phyloP scores from a whole-genome alignment of 2,329 filamentous ascomycete species.

The Acephala macrosclerotiorum region DNA sequence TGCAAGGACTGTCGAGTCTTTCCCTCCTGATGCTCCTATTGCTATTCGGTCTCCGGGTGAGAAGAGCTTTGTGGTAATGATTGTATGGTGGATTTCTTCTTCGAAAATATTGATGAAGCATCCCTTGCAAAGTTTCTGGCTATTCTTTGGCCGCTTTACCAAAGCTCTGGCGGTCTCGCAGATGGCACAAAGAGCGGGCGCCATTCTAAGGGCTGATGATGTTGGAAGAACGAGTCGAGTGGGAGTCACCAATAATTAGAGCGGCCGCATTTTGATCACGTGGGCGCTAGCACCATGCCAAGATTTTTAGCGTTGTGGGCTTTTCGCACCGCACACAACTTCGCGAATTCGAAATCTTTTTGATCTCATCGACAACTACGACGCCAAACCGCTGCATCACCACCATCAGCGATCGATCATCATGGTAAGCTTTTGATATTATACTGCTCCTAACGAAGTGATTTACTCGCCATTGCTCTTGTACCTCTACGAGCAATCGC shows the following conservation, averaged over 20 bases:
- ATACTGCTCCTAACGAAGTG: slow-evolving; percentile 35
- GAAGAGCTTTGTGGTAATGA: slow-evolving; percentile 83
- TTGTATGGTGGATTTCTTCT: slow-evolving; percentile 92
- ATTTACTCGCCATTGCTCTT: slow-evolving; percentile 45
- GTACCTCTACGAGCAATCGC: slow-evolving; percentile 49
- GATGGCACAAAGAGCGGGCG: slow-evolving; percentile 76
- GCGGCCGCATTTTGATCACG: slow-evolving; percentile 14
- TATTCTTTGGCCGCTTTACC: slow-evolving; percentile 93
- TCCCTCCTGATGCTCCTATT: slow-evolving; percentile 95
- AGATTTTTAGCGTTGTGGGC: slow-evolving; percentile 19
- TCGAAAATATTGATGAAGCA: slow-evolving; percentile 93
- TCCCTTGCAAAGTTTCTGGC: slow-evolving; percentile 87
- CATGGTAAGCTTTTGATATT: slow-evolving; percentile 66
- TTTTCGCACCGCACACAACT: slow-evolving; percentile 15
- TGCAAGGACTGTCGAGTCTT: slow-evolving; percentile 95
- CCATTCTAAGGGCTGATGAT: slow-evolving; percentile 54
- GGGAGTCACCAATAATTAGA: slow-evolving; percentile 16
- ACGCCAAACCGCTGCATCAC: slow-evolving; percentile 25
- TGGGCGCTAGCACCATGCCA: slow-evolving; percentile 18
- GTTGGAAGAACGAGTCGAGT: background rate
- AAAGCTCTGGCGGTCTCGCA: slow-evolving; percentile 82
- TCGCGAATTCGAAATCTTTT: slow-evolving; percentile 12
- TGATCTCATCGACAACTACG: slow-evolving; percentile 23
- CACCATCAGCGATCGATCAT: slow-evolving; percentile 48
- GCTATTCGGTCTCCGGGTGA: slow-evolving; percentile 83